Base-by-base conservation (phyloP, 2,329 filamentous ascomycete genomes). In the Acrocalymma vagum region DNA sequence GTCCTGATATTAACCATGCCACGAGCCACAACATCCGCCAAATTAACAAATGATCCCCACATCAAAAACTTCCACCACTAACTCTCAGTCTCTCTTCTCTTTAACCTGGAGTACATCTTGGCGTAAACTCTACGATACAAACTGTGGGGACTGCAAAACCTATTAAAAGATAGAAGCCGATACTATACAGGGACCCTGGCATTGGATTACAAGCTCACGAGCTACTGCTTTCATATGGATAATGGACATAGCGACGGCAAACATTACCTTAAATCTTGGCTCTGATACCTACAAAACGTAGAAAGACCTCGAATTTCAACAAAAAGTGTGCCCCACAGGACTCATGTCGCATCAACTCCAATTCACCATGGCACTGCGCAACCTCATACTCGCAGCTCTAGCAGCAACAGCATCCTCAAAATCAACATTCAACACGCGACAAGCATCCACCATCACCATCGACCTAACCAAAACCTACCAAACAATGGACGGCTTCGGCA, bases 401-500 rank as follows among this genome's bases (percentile, higher is more conserved):
- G 24, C 28, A 16, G 26, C 27, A 2, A 8, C 37, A 9, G 45
- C 37, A 8, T n/a, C 35, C 3, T 35, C 45, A n/a, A 33, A 25
- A 20, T n/a, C 23, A n/a, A 21, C 17, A 2, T 25, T 56, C 5
- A n/a, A 34, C 18, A 7, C 24, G 14, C 51, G 57, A 17, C 58
- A 63, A 47, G 35, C 54, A 4, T 52, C 53, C 3, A 56, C 50
- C 7, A 69, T 76, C 40, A 73, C 65, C 0, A 71, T 77, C n/a
- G 68, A 76, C 48, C 56, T 72, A 4, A 50, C 63, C 14, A 72
- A 69, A 53, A 75, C 69, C 26, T 75, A 70, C 55, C 74, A 77
- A 61, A 72, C 61, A 6, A 75, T 77, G 44, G 72, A 76, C 43
- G 74, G 74, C 11, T 76, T 76, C 50, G 74, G 74, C n/a, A 72